These are phyloP conservation scores for Marsdenia floribunda DNA, from an alignment of 257 asterid species.

Conservation along the genomic window DNA sequence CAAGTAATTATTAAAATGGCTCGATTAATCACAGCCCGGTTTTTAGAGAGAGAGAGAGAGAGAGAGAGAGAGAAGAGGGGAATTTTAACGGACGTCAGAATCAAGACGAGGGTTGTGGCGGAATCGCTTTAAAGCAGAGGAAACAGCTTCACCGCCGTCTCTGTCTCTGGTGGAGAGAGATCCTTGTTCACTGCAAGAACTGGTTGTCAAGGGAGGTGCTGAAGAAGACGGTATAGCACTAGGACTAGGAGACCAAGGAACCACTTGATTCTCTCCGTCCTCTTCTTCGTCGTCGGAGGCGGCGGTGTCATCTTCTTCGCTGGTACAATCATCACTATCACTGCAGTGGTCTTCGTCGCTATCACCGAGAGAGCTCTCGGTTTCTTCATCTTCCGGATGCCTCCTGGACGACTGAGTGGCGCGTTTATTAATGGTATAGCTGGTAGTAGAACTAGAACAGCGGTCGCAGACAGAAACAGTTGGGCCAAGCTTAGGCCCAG, in stretches of 20 bases:
- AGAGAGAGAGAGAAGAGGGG: background rate
- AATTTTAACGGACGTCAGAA: conserved; percentile 18
- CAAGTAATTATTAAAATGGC: background rate
- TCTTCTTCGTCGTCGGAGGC: conserved; percentile 16
- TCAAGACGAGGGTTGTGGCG: conserved; percentile 12
- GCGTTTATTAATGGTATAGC: no score
- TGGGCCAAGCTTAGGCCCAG: conserved; percentile 26
- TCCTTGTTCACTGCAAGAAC: conserved; percentile 15
- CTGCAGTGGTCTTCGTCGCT: background rate
- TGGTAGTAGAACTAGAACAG: conserved; percentile 19
- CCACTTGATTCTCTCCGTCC: conserved; percentile 33
- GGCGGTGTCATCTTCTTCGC: background rate
- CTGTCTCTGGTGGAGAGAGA: conserved; percentile 12
- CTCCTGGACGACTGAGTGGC: background rate
- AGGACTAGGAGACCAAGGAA: conserved; percentile 27
- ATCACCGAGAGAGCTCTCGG: background rate
- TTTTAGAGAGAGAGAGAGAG: background rate
- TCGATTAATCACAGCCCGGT: background rate
- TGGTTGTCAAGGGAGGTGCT: conserved; percentile 17
- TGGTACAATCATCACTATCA: background rate
- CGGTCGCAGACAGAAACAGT: conserved; percentile 25
- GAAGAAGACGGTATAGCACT: conserved; percentile 9
- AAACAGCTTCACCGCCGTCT: conserved; percentile 7
- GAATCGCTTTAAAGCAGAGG: conserved; percentile 16
- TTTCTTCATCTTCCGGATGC: background rate